These are phyloP conservation scores for Aspergillus incahuasiensis DNA, from an alignment of 495 filamentous ascomycete genomes.

Conservation along the genomic window DNA sequence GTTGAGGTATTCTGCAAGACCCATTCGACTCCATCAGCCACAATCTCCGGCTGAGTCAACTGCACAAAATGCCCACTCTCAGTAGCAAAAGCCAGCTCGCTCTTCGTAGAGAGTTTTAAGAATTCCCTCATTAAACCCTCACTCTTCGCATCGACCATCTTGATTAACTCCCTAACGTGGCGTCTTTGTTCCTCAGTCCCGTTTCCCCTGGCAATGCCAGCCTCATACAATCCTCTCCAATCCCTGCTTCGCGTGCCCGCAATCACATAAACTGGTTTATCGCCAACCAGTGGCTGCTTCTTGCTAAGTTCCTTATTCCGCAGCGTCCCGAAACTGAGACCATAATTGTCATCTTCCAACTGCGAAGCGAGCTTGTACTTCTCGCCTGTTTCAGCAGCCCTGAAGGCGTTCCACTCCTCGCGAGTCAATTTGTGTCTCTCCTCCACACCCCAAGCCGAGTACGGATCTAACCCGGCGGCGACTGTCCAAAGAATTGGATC, in stretches of 20 bases:
- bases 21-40: no score
- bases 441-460: no score
- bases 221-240: conserved; percentile 28
- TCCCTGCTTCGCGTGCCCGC: conserved; percentile 24
- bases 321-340: conserved; percentile 9
- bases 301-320: conserved; percentile 11
- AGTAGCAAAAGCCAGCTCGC: conserved; percentile 24
- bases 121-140: conserved; percentile 26
- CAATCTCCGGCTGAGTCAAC: no score
- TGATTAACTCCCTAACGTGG: conserved; percentile 24
- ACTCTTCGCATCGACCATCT: conserved; percentile 28
- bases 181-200: conserved; percentile 19
- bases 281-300: conserved; percentile 9
- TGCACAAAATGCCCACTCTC: conserved; percentile 32
- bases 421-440: no score
- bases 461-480: background rate
- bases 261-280: conserved; percentile 20
- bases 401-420: no score
- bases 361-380: no score
- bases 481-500: conserved; percentile 13
- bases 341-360: no score
- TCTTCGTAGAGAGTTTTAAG: conserved; percentile 29
- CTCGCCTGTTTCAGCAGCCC: no score
- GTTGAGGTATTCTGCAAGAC: no score
- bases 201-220: conserved; percentile 28